Conservation (phyloP, 768 basidiomycete species). For the Mrakia hoshinonis region DNA sequence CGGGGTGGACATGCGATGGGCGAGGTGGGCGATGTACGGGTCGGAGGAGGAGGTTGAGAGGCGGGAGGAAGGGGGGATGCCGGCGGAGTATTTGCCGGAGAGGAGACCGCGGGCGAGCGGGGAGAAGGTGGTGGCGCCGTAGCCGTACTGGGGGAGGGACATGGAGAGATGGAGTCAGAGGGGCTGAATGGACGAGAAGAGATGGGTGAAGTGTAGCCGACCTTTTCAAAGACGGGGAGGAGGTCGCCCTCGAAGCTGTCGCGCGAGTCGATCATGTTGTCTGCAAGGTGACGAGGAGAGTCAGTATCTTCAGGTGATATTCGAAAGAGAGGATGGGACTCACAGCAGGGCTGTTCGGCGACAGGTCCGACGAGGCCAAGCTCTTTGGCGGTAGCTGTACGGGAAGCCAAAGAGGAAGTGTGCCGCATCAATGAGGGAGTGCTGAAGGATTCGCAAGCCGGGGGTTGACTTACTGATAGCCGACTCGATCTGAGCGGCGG, state of each 20-base stretch:
- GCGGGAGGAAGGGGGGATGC: neutral
- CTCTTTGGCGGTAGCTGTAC: neutral
- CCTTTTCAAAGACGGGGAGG: conserved; percentile 3
- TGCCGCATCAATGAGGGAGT: neutral
- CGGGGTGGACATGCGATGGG: neutral
- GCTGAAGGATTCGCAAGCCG: neutral
- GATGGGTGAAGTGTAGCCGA: neutral
- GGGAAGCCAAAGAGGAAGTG: neutral
- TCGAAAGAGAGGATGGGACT: neutral
- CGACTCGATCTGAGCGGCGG: neutral
- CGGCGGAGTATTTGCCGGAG: neutral
- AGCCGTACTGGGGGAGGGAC: neutral
- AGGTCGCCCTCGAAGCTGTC: neutral
- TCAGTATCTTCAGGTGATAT: no score
- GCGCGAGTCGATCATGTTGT: conserved; percentile 5
- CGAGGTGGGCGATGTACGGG: conserved; percentile 1
- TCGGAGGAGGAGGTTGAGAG: neutral
- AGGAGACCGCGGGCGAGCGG: conserved; percentile 3
- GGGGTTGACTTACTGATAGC: neutral
- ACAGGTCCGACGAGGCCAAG: conserved; percentile 4
- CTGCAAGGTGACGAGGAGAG: no score
- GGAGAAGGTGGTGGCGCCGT: conserved; percentile 9
- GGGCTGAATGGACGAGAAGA: neutral
- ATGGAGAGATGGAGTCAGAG: neutral
- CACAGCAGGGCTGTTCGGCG: conserved; percentile 4